phyloP scores from a whole-genome alignment of 257 asterid species.

The Ilex asprella region DNA sequence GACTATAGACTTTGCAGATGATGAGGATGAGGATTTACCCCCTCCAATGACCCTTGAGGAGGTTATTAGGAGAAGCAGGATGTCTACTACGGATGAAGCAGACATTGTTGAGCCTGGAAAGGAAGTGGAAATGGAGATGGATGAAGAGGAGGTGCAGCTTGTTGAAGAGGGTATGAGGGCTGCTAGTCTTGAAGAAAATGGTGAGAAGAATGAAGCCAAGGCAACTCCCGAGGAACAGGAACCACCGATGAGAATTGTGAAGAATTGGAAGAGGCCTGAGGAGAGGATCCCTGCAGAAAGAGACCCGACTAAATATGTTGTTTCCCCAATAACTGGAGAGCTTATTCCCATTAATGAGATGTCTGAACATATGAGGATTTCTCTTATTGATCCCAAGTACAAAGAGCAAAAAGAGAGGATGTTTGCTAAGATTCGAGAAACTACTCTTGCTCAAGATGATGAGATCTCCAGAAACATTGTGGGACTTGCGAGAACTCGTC shows the following conservation, averaged over 20 bases:
- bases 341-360: conserved; percentile 73
- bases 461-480: conserved; percentile 87
- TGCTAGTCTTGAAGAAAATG: conserved; percentile 72
- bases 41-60: conserved; percentile 96
- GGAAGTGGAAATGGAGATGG: conserved; percentile 98
- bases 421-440: conserved; percentile 94
- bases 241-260: conserved; percentile 87
- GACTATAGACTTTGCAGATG: conserved; percentile 89
- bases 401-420: conserved; percentile 95
- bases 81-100: conserved; percentile 63
- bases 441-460: conserved; percentile 93
- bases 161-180: conserved; percentile 94
- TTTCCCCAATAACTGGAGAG: conserved; percentile 90
- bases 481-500: conserved; percentile 90
- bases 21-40: conserved; percentile 90
- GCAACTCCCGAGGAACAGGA: conserved; percentile 50
- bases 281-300: conserved; percentile 78
- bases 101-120: conserved; percentile 76
- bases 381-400: conserved; percentile 87
- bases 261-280: conserved; percentile 94
- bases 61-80: conserved; percentile 93
- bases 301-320: conserved; percentile 70
- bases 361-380: conserved; percentile 97
- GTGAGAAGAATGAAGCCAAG: conserved; percentile 41
- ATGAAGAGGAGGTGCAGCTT: conserved; percentile 91